Percentiles rank a stretch among this genome's conserved stretches.
Evolutionary conservation across 345 rosid species (phyloP).

Genomic region (Gossypium ekmanianum): DNA sequence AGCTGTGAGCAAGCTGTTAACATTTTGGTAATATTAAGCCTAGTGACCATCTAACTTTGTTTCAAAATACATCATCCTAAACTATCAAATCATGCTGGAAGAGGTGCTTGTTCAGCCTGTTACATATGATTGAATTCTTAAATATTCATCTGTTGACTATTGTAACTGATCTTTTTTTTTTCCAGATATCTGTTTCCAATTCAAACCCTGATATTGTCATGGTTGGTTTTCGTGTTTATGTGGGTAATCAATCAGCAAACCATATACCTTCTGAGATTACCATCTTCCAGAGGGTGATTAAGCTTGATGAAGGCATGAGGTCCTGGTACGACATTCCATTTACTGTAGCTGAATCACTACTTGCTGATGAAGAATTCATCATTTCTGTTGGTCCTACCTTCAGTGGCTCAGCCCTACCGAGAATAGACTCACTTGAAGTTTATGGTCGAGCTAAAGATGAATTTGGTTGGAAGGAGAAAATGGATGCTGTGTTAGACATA

Average conservation of each 20-base stretch:
- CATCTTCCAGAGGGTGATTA: constrained; percentile 84
- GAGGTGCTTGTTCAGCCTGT: constrained; percentile 5
- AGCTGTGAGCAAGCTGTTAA: neutral
- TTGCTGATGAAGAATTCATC: constrained; percentile 93
- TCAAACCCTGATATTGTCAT: constrained; percentile 93
- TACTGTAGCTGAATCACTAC: constrained; percentile 90
- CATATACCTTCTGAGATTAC: constrained; percentile 87
- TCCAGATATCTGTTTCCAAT: constrained; percentile 83
- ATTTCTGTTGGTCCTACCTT: constrained; percentile 80
- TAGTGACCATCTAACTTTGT: neutral
- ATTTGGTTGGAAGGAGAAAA: constrained; percentile 99
- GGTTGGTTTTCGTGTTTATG: constrained; percentile 95
- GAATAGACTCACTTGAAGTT: constrained; percentile 92
- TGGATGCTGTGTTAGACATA: constrained; percentile 87
- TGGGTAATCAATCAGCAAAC: constrained; percentile 84
- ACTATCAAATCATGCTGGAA: neutral
- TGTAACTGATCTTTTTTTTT: constrained; percentile 14
- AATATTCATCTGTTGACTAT: neutral
- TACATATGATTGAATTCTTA: neutral
- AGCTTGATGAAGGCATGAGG: constrained; percentile 92
- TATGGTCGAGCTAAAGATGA: constrained; percentile 98
- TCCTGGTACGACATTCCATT: constrained; percentile 98
- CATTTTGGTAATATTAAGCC: neutral
- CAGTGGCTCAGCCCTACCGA: constrained; percentile 71
- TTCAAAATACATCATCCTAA: neutral